Percentiles rank a stretch among this genome's conserved stretches.
These are phyloP conservation scores for Xylariaceae sp. DNA, from an alignment of 2,329 filamentous ascomycete species.

Conservation along the genomic window DNA sequence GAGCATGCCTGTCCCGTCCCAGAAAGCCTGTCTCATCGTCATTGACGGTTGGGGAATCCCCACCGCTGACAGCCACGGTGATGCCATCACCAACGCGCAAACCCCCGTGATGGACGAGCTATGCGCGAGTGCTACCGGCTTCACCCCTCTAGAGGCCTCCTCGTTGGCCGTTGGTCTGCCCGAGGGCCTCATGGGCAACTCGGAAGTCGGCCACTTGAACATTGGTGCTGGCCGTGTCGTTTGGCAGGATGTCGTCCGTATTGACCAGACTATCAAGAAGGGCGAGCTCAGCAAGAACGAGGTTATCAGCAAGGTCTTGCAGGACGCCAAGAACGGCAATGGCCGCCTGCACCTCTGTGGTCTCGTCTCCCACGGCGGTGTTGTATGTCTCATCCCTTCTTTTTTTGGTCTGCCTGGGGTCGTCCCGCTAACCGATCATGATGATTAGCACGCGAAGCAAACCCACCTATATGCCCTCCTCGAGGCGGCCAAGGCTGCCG, in stretches of 20 bases:
- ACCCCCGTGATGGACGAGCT: slow-evolving; percentile 95
- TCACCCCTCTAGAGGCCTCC: slow-evolving; percentile 89
- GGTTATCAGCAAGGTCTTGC: slow-evolving; percentile 71
- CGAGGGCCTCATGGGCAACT: slow-evolving; percentile 98
- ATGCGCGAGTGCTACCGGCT: slow-evolving; percentile 75
- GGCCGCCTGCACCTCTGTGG: slow-evolving; percentile 89
- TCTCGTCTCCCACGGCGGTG: slow-evolving; percentile 90
- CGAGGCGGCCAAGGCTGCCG: slow-evolving; percentile 81
- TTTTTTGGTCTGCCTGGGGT: neutral
- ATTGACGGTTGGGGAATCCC: slow-evolving; percentile 98
- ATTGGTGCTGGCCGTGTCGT: slow-evolving; percentile 96
- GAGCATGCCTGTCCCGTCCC: slow-evolving; percentile 49
- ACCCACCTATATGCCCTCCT: slow-evolving; percentile 84
- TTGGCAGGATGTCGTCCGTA: slow-evolving; percentile 97
- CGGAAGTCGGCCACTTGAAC: slow-evolving; percentile 96
- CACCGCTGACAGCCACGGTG: slow-evolving; percentile 76
- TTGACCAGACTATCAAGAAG: slow-evolving; percentile 88
- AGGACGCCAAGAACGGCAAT: slow-evolving; percentile 77
- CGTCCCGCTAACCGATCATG: slow-evolving; percentile 15
- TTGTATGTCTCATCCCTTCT: slow-evolving; percentile 45
- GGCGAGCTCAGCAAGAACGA: slow-evolving; percentile 69
- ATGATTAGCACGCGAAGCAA: slow-evolving; percentile 76
- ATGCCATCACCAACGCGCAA: slow-evolving; percentile 89
- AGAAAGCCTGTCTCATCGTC: slow-evolving; percentile 70
- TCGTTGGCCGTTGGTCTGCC: slow-evolving; percentile 93